Evolutionary conservation across 2,329 filamentous ascomycete species (phyloP), one percentile per base, ranked within the genome.

Genomic region (Diaporthe caulivora): DNA sequence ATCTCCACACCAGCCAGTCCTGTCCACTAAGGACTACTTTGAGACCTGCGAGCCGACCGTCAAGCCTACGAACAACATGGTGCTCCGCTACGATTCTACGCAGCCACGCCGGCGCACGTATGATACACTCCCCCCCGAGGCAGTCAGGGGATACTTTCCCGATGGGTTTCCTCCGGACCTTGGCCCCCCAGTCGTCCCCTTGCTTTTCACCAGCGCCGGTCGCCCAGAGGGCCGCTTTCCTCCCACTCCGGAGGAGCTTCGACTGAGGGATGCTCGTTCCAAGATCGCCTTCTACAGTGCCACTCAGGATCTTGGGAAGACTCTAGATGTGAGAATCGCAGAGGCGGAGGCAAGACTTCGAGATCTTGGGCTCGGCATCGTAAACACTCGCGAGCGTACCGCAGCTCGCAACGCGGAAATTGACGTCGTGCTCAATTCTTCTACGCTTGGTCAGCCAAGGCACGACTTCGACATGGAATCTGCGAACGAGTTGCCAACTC

Each of bases 261-360:
- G 74, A 17, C 57, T 70, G 9, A 82, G 79, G 24, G 78, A 79
- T n/a, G 77, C 78, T 9, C 77, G 78, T 31, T 77, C 83, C 60
- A 76, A 83, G 60, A 76, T 75, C 5, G 75, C 77, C 44, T 88
- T 86, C 79, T 86, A 87, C 62, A 78, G 79, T 1, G 85, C 85
- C 51, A 78, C 78, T 4, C 78, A 80, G 34, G 80, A 81, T 42
- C 75, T 86, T 31, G 79, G 79, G 58, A 84, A 81, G 76, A 76
- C 78, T 3, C 76, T 82, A 15, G 77, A 80, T 2, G 75, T 79
- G 29, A 79, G 81, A 13, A 73, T 81, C 18, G 75, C 75, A 8
- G 83, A 85, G 58, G 79, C 80, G 26, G 78, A 78, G 26, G 76
- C 76, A 9, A 79, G 85, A 54, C 84, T 85, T 6, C 81, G 80